Evolutionary conservation across 768 basidiomycete genomes (phyloP).

Genomic region (Fomitopsis pulvina): DNA sequence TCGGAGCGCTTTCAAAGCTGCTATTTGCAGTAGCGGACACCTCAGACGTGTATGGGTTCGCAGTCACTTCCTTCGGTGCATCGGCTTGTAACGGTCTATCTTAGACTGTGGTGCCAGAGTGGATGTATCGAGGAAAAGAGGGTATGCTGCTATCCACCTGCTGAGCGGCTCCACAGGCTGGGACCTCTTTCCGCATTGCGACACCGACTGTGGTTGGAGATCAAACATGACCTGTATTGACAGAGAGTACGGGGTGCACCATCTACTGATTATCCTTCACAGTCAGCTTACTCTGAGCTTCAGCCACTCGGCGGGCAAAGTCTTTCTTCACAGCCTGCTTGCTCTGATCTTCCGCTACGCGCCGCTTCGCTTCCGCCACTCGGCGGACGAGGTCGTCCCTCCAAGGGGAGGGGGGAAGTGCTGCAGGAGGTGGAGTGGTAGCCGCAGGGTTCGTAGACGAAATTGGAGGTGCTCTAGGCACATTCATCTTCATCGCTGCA

Average conservation of each 20-base stretch:
- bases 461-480: conserved; percentile 15
- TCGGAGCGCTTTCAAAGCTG: conserved; percentile 68
- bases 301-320: conserved; percentile 63
- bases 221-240: not conserved
- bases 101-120: conserved; percentile 58
- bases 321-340: conserved; percentile 60
- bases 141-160: conserved; percentile 92
- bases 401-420: conserved; percentile 25
- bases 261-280: conserved; percentile 85
- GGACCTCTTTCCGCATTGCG: conserved; percentile 45
- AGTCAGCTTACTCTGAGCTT: conserved; percentile 70
- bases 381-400: conserved; percentile 57
- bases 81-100: conserved; percentile 93
- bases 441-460: conserved; percentile 24
- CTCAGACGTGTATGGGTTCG: conserved; percentile 75
- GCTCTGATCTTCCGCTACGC: conserved; percentile 76
- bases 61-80: conserved; percentile 52
- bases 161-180: conserved; percentile 56
- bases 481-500: conserved; percentile 58
- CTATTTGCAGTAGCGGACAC: conserved; percentile 43
- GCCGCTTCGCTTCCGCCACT: conserved; percentile 80
- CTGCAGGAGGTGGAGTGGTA: conserved; percentile 13
- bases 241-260: conserved; percentile 35
- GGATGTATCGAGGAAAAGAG: conserved; percentile 68
- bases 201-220: conserved; percentile 36